Conservation (phyloP, 2,329 filamentous ascomycete species). For the Xylariaceae sp. region DNA sequence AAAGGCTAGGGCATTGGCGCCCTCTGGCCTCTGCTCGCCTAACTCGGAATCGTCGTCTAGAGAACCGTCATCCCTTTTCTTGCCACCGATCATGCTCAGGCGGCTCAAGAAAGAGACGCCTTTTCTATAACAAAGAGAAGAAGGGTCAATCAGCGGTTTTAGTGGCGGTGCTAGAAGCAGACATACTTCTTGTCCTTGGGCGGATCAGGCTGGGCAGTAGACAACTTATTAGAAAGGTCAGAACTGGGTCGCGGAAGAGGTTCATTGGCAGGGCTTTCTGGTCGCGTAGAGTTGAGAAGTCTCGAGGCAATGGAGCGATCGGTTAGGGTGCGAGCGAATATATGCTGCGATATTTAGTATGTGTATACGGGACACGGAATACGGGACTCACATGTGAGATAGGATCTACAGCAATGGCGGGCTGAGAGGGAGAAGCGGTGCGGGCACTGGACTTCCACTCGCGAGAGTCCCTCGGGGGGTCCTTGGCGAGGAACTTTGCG, state of each 20-base stretch:
- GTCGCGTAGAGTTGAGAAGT: slow-evolving; percentile 47
- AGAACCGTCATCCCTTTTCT: slow-evolving; percentile 58
- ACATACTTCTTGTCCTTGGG: slow-evolving; percentile 64
- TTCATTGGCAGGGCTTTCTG: slow-evolving; percentile 49
- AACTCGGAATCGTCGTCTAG: slow-evolving; percentile 67
- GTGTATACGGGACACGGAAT: slow-evolving; percentile 5
- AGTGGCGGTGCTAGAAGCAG: not conserved
- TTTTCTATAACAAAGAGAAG: slow-evolving; percentile 55
- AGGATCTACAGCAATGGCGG: slow-evolving; percentile 55
- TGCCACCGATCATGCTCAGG: slow-evolving; percentile 72
- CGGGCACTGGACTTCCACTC: slow-evolving; percentile 18
- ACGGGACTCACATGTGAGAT: slow-evolving; percentile 58
- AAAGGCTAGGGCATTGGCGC: slow-evolving; percentile 79
- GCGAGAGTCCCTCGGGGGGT: slow-evolving; percentile 17
- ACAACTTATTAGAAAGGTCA: slow-evolving; percentile 39
- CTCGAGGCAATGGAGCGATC: slow-evolving; percentile 38
- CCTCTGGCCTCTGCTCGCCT: slow-evolving; percentile 65
- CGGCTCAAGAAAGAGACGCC: slow-evolving; percentile 86
- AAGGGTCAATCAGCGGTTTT: slow-evolving; percentile 8
- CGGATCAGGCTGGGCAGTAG: slow-evolving; percentile 34
- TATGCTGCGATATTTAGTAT: slow-evolving; percentile 38
- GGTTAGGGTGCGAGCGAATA: slow-evolving; percentile 36
- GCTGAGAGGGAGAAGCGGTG: slow-evolving; percentile 15
- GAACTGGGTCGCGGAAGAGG: slow-evolving; percentile 37
- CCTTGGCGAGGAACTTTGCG: slow-evolving; percentile 21